Percentiles rank a stretch among this genome's conserved stretches.
These are phyloP conservation scores for Soucietia sequanensis DNA, from an alignment of 805 yeast genomes.

Conservation along the genomic window DNA sequence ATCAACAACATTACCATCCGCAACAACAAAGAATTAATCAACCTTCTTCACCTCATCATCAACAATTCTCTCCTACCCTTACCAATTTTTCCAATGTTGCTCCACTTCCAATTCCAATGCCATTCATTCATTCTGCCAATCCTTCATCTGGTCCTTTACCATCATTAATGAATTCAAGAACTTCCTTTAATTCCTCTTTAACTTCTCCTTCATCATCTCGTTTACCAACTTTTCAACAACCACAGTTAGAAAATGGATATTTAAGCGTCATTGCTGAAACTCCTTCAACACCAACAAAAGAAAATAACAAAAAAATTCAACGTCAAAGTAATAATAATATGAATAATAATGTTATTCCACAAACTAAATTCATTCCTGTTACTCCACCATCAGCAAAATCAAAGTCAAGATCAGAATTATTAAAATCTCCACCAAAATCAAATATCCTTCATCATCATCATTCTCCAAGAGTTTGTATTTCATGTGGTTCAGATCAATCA, in stretches of 20 bases:
- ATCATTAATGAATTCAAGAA: neutral
- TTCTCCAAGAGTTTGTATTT: slow-evolving; percentile 66
- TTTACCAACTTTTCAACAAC: neutral
- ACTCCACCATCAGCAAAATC: slow-evolving; percentile 39
- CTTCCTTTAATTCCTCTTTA: neutral
- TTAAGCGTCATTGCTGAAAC: slow-evolving; percentile 7
- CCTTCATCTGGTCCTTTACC: slow-evolving; percentile 1
- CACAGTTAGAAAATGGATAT: too few relatives aligned
- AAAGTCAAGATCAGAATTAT: slow-evolving; percentile 27
- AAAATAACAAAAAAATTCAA: too few relatives aligned
- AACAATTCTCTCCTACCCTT: slow-evolving; percentile 4
- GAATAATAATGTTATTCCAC: slow-evolving; percentile 7
- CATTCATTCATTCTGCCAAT: neutral
- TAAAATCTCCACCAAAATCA: slow-evolving; percentile 32
- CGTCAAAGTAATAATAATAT: too few relatives aligned
- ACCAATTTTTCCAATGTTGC: too few relatives aligned
- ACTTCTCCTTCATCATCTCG: slow-evolving; percentile 2
- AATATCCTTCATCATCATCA: slow-evolving; percentile 15
- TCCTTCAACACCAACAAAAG: slow-evolving; percentile 6
- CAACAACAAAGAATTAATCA: slow-evolving; percentile 3
- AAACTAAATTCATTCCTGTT: slow-evolving; percentile 36
- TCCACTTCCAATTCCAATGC: slow-evolving; percentile 1
- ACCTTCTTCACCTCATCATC: slow-evolving; percentile 2
- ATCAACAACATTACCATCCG: slow-evolving; percentile 2
- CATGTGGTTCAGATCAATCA: slow-evolving; percentile 86